Evolutionary conservation across 1,284 basidiomycete species (phyloP), one percentile per base, ranked within the genome.

Genomic region (Ustilago bromivora): DNA sequence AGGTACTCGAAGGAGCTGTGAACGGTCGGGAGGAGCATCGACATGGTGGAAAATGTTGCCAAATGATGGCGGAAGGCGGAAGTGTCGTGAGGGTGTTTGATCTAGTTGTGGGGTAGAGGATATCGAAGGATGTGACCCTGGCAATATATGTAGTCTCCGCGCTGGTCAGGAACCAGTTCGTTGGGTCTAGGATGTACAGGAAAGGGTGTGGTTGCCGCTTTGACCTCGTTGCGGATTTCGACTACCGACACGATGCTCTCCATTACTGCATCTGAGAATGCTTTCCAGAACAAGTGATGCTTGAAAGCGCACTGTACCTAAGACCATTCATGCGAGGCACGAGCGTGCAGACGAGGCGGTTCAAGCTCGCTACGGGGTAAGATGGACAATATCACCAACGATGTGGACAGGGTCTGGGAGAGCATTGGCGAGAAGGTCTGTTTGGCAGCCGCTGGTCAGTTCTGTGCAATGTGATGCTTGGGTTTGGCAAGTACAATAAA

Each of bases 1-100:
- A 75, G 52, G 15, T 66, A 56, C 67, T 75, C 67, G 17, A 75
- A 57, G 12, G 72, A 75, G 61, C 59, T 64, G 32, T 60, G 47
- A 15, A 70, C 54, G 15, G 63, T 63, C 8, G 67, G 72, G 9
- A 66, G 34, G 19, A 70, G 72, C 28, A 61, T 28, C 52, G 72
- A 59, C 71, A 74, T 74, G 56, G 31, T 57, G 58, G 59, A 23
- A 2, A 41, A 4, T 31, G 38, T 55, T 46, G 56, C 41, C 49
- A 32, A 28, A 12, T 23, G 17, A 43, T 23, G 57, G 43, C 57
- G 23, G 52, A 23, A 53, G 36, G 36, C 17, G 7, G 19, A 28
- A 36, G 11, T n/a, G 40, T 34, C 12, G 52, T 36, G 19, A 31
- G 23, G 19, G 47, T 43, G 9, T 28, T 28, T 3, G 23, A 23